These are phyloP conservation scores for Phytophthora ramorum DNA, from an alignment of 352 stramenopile genomes.

Conservation along the genomic window DNA sequence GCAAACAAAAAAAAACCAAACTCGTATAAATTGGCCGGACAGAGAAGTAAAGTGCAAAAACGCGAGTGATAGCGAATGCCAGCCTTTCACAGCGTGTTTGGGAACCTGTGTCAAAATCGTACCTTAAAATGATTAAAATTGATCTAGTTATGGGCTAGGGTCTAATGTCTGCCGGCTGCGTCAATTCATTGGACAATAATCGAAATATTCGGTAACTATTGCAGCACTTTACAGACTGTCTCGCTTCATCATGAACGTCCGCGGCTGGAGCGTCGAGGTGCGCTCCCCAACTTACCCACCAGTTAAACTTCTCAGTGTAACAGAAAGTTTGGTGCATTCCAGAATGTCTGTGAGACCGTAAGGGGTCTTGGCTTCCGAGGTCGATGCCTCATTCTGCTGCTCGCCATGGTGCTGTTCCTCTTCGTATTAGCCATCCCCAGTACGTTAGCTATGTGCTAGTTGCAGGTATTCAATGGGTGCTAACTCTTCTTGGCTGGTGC, in stretches of 20 bases:
- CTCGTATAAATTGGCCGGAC: no score
- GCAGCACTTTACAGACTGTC: neutral
- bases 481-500: neutral
- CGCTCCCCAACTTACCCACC: neutral
- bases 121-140: no score
- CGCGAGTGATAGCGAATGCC: no score
- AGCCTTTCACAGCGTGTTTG: no score
- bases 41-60: no score
- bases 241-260: conserved; percentile 23
- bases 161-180: no score
- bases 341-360: conserved; percentile 36
- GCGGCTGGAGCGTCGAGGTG: conserved; percentile 29
- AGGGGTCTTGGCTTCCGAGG: conserved; percentile 35
- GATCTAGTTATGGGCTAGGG: no score
- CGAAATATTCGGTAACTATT: no score
- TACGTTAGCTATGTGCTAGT: conserved; percentile 8
- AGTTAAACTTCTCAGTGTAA: neutral
- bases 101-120: no score
- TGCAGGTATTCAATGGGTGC: neutral
- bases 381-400: conserved; percentile 33
- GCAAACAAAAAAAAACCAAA: no score
- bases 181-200: no score
- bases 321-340: conserved; percentile 3
- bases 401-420: conserved; percentile 32
- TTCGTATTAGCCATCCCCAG: conserved; percentile 29